Base-by-base conservation (phyloP, 768 basidiomycete genomes). In the Suillus paluster region DNA sequence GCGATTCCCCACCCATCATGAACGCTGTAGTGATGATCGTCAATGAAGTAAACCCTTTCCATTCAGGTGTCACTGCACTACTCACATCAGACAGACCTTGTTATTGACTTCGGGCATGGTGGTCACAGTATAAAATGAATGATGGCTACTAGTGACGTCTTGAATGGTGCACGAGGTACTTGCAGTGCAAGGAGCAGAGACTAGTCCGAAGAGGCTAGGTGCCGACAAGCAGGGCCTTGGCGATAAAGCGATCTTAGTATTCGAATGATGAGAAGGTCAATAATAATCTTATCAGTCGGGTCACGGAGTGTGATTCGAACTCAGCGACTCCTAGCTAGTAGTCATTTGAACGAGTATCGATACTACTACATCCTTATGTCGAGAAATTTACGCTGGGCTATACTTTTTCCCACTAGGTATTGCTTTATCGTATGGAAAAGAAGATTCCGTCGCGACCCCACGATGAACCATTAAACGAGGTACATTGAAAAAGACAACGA, bases 1-100 rank as follows among this genome's bases (percentile, higher is more conserved):
- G 91, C 84, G 67, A 96, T 82, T 60, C 95, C 95, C 95, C 95
- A 98, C 25, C 96, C 96, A 80, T 98, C 95, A 81, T 98, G 95
- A 38, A 98, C 94, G 71, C 90, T 94, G 65, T 53, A 17, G 30
- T 11, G 39, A 56, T 25, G 42, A 42, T 21, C 4, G n/a, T 33
- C 19, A 25, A 42, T 41, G 34, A 12, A 54, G 15, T 9, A 23
- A 54, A 6, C 5, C 10, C 17, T 25, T 25, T 25, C 17, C 23
- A 54, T 17, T 23, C 21, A 25, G 36, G 9, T 25, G 1, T 12
- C 1, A 12, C 23, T 39, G 44, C 30, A 52, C 38, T 46, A 67
- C 88, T 70, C 74, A 92, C 94, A 95, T 95, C 64, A 95, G 82
- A 76, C 94, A 95, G 76, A 96, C 90, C 80, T 94, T 95, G 82